phyloP scores from a whole-genome alignment of 192 early-diverging fungal genomes.

The Linnemannia hyalina region DNA sequence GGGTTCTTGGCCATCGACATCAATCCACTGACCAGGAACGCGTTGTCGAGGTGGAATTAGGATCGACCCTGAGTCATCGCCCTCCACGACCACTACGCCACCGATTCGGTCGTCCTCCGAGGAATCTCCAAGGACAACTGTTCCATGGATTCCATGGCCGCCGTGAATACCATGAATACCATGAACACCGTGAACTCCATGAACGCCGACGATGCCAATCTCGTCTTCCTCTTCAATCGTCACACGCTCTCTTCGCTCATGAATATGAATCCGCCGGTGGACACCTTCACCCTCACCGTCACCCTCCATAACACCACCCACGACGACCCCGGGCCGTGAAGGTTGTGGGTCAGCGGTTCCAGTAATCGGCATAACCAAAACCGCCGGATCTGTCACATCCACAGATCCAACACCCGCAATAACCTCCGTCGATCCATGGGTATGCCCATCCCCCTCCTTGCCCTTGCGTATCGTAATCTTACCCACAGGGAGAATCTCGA shows the following conservation, averaged over 20 bases:
- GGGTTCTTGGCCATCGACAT: neutral
- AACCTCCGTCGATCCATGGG: neutral
- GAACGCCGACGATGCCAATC: neutral
- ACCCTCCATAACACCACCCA: neutral
- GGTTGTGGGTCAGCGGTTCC: neutral
- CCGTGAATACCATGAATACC: neutral
- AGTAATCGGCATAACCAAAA: neutral
- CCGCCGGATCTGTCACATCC: neutral
- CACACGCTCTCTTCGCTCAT: slow-evolving; percentile 12
- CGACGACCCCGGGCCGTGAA: neutral
- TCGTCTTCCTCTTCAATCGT: slow-evolving; percentile 18
- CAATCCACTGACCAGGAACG: slow-evolving; percentile 20
- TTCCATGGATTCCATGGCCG: neutral
- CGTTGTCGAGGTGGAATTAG: neutral
- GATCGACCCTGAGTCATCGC: neutral
- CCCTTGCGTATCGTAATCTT: neutral
- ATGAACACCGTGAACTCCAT: neutral
- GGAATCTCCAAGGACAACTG: neutral
- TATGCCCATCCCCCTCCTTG: neutral
- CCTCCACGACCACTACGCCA: slow-evolving; percentile 6
- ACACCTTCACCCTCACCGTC: slow-evolving; percentile 3
- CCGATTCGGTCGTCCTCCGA: neutral
- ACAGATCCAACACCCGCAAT: neutral
- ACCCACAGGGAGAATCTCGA: neutral
- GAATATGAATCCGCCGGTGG: slow-evolving; percentile 26